Conservation (phyloP, 768 basidiomycete species). For the Phanerochaete carnosa region DNA sequence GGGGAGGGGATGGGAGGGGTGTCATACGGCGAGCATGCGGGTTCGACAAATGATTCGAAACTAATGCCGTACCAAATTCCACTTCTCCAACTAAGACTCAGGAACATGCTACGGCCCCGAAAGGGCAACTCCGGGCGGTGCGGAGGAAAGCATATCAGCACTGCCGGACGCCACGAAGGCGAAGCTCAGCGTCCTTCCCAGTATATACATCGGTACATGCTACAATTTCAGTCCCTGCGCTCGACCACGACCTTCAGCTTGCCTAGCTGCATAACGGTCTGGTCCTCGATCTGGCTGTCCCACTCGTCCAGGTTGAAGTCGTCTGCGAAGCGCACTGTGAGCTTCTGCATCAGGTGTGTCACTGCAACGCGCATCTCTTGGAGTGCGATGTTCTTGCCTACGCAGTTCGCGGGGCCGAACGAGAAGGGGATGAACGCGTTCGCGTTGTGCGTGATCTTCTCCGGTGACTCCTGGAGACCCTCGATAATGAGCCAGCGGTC, state of each 20-base stretch:
- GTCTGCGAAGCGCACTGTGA: conserved; percentile 17
- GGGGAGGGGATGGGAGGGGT: too few species aligned
- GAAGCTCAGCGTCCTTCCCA: not conserved
- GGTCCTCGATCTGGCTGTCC: conserved; percentile 32
- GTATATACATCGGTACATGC: too few species aligned
- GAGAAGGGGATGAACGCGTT: conserved; percentile 42
- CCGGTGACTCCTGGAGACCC: not conserved
- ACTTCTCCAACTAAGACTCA: not conserved
- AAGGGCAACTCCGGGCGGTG: not conserved
- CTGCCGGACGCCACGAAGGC: not conserved
- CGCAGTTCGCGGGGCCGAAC: conserved; percentile 49
- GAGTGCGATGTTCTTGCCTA: conserved; percentile 42
- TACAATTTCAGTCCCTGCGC: not conserved
- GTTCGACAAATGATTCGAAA: too few species aligned
- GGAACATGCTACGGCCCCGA: not conserved
- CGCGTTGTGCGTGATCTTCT: conserved; percentile 19
- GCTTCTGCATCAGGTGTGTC: conserved; percentile 23
- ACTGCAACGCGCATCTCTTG: conserved; percentile 33
- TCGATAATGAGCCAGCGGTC: conserved; percentile 35
- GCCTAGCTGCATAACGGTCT: conserved; percentile 7
- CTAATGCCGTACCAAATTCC: too few species aligned
- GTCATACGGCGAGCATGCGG: too few species aligned
- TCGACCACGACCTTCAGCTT: conserved; percentile 8
- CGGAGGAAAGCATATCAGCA: not conserved
- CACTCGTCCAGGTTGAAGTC: conserved; percentile 24